phyloP scores from a whole-genome alignment of 2,329 filamentous ascomycete genomes.

The Corynespora cassiicola region DNA sequence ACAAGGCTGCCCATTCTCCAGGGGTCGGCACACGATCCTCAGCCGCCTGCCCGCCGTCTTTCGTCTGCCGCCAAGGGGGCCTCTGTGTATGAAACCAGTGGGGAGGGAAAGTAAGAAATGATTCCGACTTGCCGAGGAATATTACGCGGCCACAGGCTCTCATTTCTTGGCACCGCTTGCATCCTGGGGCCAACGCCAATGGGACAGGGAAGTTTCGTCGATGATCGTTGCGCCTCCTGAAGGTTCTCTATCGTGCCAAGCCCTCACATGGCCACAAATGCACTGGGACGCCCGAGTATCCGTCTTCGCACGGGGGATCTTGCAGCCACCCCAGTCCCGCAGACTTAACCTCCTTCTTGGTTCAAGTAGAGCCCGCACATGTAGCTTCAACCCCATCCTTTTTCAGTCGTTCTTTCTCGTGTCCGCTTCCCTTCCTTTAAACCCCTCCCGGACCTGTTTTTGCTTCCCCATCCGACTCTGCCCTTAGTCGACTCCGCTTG shows the following conservation, averaged over 20 bases:
- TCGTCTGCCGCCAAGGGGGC: conserved; percentile 25
- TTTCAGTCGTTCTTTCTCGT: conserved; percentile 13
- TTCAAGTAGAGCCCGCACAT: conserved; percentile 20
- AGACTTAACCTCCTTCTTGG: conserved; percentile 31
- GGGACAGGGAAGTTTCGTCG: conserved; percentile 17
- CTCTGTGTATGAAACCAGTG: conserved; percentile 23
- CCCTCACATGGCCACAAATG: conserved; percentile 12
- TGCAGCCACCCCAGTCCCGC: conserved; percentile 31
- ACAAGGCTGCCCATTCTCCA: not conserved
- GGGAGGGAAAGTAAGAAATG: conserved; percentile 23
- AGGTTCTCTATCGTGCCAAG: conserved; percentile 34
- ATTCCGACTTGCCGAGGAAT: conserved; percentile 22
- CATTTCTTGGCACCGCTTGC: conserved; percentile 27
- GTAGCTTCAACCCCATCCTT: conserved; percentile 28
- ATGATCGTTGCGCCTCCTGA: conserved; percentile 27
- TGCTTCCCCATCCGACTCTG: conserved; percentile 11
- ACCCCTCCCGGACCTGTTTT: conserved; percentile 13
- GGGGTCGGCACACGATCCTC: too few relatives aligned
- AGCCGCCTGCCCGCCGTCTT: conserved; percentile 7
- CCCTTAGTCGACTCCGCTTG: conserved; percentile 22
- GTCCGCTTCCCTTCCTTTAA: conserved; percentile 9
- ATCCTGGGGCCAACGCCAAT: conserved; percentile 25
- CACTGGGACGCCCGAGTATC: conserved; percentile 28
- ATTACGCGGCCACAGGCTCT: conserved; percentile 37
- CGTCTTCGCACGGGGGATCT: conserved; percentile 40